Conservation (phyloP, 805 yeast species). For the Starmerella floricola region DNA sequence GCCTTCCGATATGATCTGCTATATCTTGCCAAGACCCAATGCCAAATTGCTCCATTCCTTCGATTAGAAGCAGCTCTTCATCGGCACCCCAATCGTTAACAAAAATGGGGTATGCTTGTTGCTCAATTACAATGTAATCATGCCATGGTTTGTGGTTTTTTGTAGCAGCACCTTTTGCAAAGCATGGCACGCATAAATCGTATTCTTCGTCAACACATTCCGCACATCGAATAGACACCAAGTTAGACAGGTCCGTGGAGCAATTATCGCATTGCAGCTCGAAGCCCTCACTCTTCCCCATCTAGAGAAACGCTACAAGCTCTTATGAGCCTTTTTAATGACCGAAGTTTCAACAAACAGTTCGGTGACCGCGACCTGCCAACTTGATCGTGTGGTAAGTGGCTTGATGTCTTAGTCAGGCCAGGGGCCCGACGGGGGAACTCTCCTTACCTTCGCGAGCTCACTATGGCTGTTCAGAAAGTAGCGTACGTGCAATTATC, state of each 20-base stretch:
- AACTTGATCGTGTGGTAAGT: no score
- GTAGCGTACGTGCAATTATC: no score
- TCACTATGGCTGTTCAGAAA: no score
- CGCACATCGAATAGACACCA: constrained; percentile 86
- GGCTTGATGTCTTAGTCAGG: not conserved
- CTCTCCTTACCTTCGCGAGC: no score
- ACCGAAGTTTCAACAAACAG: no score
- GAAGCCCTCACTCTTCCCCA: constrained; percentile 20
- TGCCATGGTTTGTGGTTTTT: constrained; percentile 91
- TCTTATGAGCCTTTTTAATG: not conserved
- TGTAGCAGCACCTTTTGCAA: constrained; percentile 67
- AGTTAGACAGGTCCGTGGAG: constrained; percentile 85
- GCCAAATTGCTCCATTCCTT: constrained; percentile 85
- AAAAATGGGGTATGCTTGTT: constrained; percentile 87
- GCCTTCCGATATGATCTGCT: constrained; percentile 88
- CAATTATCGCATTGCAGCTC: constrained; percentile 69
- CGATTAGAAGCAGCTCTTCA: constrained; percentile 77
- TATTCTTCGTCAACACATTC: constrained; percentile 64
- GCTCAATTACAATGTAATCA: constrained; percentile 83
- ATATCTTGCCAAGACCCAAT: constrained; percentile 97
- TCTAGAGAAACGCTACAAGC: not conserved
- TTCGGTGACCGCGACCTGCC: no score
- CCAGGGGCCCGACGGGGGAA: no score
- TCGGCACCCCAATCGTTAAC: constrained; percentile 96
- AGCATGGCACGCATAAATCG: constrained; percentile 96